phyloP scores from a whole-genome alignment of 2,329 filamentous ascomycete genomes.

The Cordyceps cateniannulata region DNA sequence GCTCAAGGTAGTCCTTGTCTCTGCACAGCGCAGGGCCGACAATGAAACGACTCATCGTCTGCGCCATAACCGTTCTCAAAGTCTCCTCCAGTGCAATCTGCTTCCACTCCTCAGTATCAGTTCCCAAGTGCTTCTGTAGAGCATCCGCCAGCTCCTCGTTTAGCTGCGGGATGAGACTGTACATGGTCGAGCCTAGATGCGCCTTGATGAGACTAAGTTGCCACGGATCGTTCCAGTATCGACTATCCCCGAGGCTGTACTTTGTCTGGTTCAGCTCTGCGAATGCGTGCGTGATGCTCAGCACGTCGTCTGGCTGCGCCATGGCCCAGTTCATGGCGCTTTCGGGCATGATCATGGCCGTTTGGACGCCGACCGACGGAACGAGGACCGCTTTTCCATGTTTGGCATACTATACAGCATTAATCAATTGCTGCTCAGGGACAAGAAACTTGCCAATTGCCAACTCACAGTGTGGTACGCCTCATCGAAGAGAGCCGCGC shows the following conservation, averaged over 20 bases:
- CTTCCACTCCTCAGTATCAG: neutral
- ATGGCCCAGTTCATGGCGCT: conserved; percentile 33
- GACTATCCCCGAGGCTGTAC: conserved; percentile 31
- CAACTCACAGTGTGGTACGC: conserved; percentile 24
- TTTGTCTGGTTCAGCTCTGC: conserved; percentile 30
- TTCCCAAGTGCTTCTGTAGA: neutral
- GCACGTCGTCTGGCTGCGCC: conserved; percentile 31
- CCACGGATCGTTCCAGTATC: conserved; percentile 29
- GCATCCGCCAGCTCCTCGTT: conserved; percentile 23
- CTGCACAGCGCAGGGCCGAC: conserved; percentile 25
- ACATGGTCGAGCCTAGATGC: conserved; percentile 28
- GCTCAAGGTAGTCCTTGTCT: neutral
- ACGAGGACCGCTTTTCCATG: conserved; percentile 34
- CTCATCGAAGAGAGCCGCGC: conserved; percentile 23
- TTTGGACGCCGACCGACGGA: conserved; percentile 30
- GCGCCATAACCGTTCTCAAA: neutral
- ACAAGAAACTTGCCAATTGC: too few species aligned
- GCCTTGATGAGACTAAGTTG: conserved; percentile 29
- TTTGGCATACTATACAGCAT: conserved; percentile 31
- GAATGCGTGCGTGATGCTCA: conserved; percentile 30
- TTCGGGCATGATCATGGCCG: conserved; percentile 27
- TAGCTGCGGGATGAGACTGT: conserved; percentile 27
- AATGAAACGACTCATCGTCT: conserved; percentile 23
- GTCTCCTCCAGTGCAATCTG: neutral
- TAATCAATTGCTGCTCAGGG: neutral